These are phyloP conservation scores for Zygoascus flipseniorum DNA, from an alignment of 805 yeast genomes.

Conservation along the genomic window DNA sequence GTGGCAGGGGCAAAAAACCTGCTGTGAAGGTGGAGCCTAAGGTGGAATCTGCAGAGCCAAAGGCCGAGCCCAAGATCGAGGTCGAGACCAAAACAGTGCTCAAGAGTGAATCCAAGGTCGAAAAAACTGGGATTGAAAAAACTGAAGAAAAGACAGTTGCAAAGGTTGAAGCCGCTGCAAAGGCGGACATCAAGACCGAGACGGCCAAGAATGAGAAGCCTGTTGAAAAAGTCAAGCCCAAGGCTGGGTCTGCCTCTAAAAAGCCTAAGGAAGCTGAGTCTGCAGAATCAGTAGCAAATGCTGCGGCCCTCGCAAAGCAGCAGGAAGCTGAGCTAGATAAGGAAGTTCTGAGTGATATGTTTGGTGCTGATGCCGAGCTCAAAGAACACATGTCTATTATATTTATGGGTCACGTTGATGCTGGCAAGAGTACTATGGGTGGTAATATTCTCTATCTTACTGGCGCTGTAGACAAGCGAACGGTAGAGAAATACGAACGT, in stretches of 20 bases:
- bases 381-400: conserved; percentile 95
- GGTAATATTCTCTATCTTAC: conserved; percentile 90
- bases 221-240: conserved; percentile 6
- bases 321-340: conserved; percentile 80
- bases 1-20: conserved; percentile 2
- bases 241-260: conserved; percentile 12
- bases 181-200: conserved; percentile 8
- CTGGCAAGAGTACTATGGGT: conserved; percentile 99
- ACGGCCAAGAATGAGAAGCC: neutral
- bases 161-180: conserved; percentile 13
- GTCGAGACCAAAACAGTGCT: conserved; percentile 13
- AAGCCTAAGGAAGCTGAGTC: neutral
- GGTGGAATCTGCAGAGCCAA: neutral
- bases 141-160: conserved; percentile 12
- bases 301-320: conserved; percentile 53
- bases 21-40: conserved; percentile 1
- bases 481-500: conserved; percentile 94
- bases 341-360: conserved; percentile 83
- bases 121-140: conserved; percentile 1
- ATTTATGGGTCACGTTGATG: conserved; percentile 99
- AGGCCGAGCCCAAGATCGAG: conserved; percentile 1
- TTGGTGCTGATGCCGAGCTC: conserved; percentile 53
- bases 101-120: conserved; percentile 11
- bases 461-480: conserved; percentile 97
- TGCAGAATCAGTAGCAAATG: conserved; percentile 14